Evolutionary conservation across 2,329 filamentous ascomycete species (phyloP), one percentile per base, ranked within the genome.

Genomic region (Monilinia fructigena): DNA sequence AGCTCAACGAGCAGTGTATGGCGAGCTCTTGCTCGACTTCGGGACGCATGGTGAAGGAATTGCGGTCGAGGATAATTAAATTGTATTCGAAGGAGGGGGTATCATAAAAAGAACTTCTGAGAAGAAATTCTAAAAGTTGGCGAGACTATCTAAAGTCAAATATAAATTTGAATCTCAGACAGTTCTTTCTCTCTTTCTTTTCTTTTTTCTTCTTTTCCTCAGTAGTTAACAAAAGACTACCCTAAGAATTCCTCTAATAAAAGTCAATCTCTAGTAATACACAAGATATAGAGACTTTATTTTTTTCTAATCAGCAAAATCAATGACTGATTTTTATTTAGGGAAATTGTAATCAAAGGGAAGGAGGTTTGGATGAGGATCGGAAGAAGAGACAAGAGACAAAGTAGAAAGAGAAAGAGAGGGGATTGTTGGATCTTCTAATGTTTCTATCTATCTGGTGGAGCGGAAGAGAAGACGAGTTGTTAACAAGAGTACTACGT

Each of bases 11-110:
- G 91, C 81, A 99, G 87, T 73, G 94, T 98, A 81, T 99, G 94
- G 95, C 91, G 80, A 99, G 91, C 85, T 99, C 95, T 82, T 99
- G 95, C 88, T 99, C 94, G 80, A 98, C 85, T 87, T 99, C 95
- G 80, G 95, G 95, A 84, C 92, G 92, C 94, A 98, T 98, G 75
- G 76, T 89, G 82, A 75, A 66, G 63, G 56, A 68, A 31, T 75
- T 73, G 67, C 47, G 67, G 72, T 75, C 71, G 71, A 56, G 59
- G 45, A 56, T 42, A 59, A 72, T 71, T 69, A 63, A 53, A 10
- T 58, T 23, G 66, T 61, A 53, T 66, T 68, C 53, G 63, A 59
- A 48, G 56, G 67, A 35, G 31, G 31, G 69, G 65, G 68, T 69
- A 72, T 63, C 58, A 63, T 55, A 58, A 60, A 67, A 62, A 63